A percentile compares a stretch with the other conserved stretches of the same genome.
These are phyloP conservation scores for Pseudotsuga menziesii DNA, from an alignment of 75 land plant species.

Conservation along the genomic window DNA sequence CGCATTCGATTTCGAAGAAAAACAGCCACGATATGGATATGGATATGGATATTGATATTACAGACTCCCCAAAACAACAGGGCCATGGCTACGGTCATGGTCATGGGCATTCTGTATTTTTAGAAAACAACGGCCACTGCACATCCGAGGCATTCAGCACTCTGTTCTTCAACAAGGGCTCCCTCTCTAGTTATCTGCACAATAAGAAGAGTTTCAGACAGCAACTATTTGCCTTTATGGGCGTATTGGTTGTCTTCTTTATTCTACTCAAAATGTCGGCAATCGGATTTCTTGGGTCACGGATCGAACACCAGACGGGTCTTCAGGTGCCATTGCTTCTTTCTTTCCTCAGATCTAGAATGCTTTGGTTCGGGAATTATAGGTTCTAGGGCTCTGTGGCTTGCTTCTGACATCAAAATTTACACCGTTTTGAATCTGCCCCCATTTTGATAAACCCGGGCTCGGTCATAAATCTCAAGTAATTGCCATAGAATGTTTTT, in stretches of 20 bases:
- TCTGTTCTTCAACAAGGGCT: background rate
- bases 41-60: no score
- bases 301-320: slow-evolving; percentile 6
- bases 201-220: background rate
- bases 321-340: background rate
- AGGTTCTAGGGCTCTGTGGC: background rate
- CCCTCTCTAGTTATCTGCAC: background rate
- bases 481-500: background rate
- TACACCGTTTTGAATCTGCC: background rate
- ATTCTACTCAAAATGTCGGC: background rate
- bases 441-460: background rate
- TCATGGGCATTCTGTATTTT: background rate
- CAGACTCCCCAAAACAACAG: slow-evolving; percentile 7
- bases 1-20: background rate
- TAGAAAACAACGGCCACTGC: background rate
- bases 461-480: background rate
- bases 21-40: background rate
- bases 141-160: background rate
- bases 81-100: background rate
- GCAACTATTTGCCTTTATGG: background rate
- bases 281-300: slow-evolving; percentile 6
- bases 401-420: background rate
- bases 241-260: background rate
- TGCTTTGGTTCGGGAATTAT: background rate
- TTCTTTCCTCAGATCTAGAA: background rate